Percentiles rank a stretch among this genome's conserved stretches.
These are phyloP conservation scores for Ogataea siamensis DNA, from an alignment of 805 yeast species.

Conservation along the genomic window DNA sequence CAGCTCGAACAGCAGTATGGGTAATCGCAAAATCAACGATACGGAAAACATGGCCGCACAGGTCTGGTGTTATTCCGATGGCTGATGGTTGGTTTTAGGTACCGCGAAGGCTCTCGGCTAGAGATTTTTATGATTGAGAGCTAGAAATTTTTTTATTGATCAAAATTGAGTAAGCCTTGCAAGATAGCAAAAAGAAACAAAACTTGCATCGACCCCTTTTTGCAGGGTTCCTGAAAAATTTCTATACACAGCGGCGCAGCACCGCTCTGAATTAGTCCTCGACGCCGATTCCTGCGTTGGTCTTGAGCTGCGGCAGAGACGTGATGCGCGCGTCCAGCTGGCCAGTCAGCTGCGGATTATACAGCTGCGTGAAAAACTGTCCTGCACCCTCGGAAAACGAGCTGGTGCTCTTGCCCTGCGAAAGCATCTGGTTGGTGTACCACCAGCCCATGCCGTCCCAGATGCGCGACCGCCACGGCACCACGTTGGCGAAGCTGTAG, in stretches of 20 bases:
- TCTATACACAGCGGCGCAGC: not conserved
- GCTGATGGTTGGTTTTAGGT: not conserved
- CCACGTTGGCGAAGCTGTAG: constrained; percentile 14
- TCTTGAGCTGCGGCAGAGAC: constrained; percentile 5
- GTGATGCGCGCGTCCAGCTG: constrained; percentile 8
- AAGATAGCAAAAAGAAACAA: not conserved
- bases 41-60: constrained; percentile 6
- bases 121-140: not conserved
- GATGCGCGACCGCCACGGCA: constrained; percentile 16
- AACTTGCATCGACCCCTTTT: not conserved
- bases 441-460: constrained; percentile 21
- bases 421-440: constrained; percentile 13
- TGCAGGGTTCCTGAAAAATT: not conserved
- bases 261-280: not conserved
- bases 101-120: not conserved
- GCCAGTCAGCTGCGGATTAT: constrained; percentile 11
- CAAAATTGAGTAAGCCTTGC: not conserved
- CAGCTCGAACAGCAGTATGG: constrained; percentile 15
- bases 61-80: not conserved
- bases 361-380: constrained; percentile 15
- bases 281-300: constrained; percentile 8
- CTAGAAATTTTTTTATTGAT: not conserved
- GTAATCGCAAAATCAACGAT: constrained; percentile 9
- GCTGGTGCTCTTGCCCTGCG: constrained; percentile 1
- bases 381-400: constrained; percentile 12